Conservation (phyloP, 2,329 filamentous ascomycete species). For the Ophiostoma sp. region DNA sequence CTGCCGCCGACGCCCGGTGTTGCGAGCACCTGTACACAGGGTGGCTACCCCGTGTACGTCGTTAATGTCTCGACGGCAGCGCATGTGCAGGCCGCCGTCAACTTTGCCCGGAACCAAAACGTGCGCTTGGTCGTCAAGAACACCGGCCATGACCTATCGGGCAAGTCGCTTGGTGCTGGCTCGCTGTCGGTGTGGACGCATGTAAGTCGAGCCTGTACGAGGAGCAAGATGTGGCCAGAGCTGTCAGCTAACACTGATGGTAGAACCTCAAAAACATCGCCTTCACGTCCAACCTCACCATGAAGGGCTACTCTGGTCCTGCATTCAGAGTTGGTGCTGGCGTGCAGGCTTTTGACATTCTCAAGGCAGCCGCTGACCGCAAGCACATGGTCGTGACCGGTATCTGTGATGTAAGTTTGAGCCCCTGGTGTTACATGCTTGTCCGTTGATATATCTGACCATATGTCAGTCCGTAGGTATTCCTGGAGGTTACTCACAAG, state of each 20-base stretch:
- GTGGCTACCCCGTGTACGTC: conserved; percentile 29
- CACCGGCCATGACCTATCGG: conserved; percentile 59
- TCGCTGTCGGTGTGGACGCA: conserved; percentile 59
- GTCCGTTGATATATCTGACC: not conserved
- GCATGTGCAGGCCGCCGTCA: conserved; percentile 38
- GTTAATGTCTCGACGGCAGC: conserved; percentile 32
- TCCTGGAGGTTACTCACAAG: conserved; percentile 32
- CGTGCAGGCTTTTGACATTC: conserved; percentile 51
- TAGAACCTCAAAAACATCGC: conserved; percentile 30
- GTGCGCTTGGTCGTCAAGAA: conserved; percentile 57
- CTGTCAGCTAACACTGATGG: not conserved
- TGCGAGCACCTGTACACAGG: conserved; percentile 14
- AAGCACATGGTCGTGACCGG: conserved; percentile 54
- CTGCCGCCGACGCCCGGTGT: conserved; percentile 31
- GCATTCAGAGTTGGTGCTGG: conserved; percentile 50
- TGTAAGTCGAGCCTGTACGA: not conserved
- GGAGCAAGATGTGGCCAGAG: not conserved
- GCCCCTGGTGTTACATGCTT: not conserved
- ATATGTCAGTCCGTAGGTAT: conserved; percentile 52
- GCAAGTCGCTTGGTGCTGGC: conserved; percentile 63
- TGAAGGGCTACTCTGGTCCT: conserved; percentile 31
- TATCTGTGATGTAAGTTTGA: conserved; percentile 19
- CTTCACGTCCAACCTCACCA: conserved; percentile 49
- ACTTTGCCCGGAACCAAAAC: conserved; percentile 48
- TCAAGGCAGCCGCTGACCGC: conserved; percentile 48